Base-by-base conservation (phyloP, 1,284 basidiomycete species). In the Gymnopus androsaceus region DNA sequence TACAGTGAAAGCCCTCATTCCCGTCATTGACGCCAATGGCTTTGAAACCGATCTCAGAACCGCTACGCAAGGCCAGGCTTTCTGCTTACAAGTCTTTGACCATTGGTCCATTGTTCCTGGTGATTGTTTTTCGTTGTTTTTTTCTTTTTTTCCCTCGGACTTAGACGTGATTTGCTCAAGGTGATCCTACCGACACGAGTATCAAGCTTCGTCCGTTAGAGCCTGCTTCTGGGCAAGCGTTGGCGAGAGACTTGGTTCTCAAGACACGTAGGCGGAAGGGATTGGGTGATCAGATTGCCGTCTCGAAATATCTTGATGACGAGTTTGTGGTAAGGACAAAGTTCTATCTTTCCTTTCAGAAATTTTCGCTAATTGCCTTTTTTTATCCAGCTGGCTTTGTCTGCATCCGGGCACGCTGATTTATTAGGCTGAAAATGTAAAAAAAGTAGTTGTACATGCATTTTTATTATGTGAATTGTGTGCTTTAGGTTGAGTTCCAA, bases 91-190 rank as follows among this genome's bases (percentile, higher is more conserved):
- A 73, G 84, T 90, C 56, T 99, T 99, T 72, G 94, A 97, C 72
- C 97, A 99, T 69, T 99, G 97, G 96, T 90, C 91, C 38, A 93
- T 98, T 66, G 96, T 98, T 14, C 96, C 96, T 60, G 96, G 95
- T 85, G 65, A 53, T 68, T 63, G 45, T 50, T 56, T 48, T 67
- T 56, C 31, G 38, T 38, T 58, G 62, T 48, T 42, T 48, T 51
- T 36, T 27, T 33, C 44, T 25, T 52, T 49, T 17, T 52, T 53
- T 53, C 58, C 59, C n/a, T n/a, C n/a, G n/a, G n/a, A n/a, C n/a
- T n/a, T n/a, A n/a, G n/a, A n/a, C n/a, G n/a, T n/a, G n/a, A 51
- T 49, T 23, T 56, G 54, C 40, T 17, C 25, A 60, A 92, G 92
- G 92, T 70, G 95, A 98, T 75, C 97, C 97, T 42, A 95, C 92